Conservation (phyloP, 768 basidiomycete species). For the Suillus sp. region DNA sequence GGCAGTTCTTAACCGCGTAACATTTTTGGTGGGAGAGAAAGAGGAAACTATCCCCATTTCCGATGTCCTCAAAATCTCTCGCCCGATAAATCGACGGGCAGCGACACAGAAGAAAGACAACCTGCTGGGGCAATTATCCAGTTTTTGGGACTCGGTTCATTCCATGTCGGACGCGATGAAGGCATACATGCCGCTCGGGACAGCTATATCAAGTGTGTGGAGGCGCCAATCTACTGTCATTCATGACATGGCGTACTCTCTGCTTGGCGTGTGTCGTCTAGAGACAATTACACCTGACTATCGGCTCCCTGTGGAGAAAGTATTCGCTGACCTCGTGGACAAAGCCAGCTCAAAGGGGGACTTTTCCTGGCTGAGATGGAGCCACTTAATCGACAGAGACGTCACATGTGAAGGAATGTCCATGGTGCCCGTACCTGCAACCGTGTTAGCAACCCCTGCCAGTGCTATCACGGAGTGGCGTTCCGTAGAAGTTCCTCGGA, state of each 20-base stretch:
- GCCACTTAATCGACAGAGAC: conserved; percentile 11
- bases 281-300: conserved; percentile 10
- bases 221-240: conserved; percentile 11
- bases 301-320: conserved; percentile 3
- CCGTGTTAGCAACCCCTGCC: conserved; percentile 13
- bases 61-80: conserved; percentile 9
- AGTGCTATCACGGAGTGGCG: conserved; percentile 13
- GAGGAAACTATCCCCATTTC: conserved; percentile 13
- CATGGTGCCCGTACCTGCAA: conserved; percentile 11
- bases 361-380: conserved; percentile 13
- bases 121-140: conserved; percentile 7
- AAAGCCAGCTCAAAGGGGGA: conserved; percentile 11
- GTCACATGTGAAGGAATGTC: conserved; percentile 8
- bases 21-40: conserved; percentile 11
- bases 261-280: conserved; percentile 13
- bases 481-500: conserved; percentile 5
- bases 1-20: conserved; percentile 6
- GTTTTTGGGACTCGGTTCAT: conserved; percentile 12
- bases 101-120: conserved; percentile 8
- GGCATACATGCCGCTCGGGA: conserved; percentile 9
- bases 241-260: conserved; percentile 13
- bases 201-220: conserved; percentile 13
- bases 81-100: conserved; percentile 10
- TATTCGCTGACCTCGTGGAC: conserved; percentile 11
- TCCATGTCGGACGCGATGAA: conserved; percentile 5